Evolutionary conservation across 2,329 filamentous ascomycete species (phyloP), one percentile per base, ranked within the genome.

Genomic region (Colletotrichum musicola): DNA sequence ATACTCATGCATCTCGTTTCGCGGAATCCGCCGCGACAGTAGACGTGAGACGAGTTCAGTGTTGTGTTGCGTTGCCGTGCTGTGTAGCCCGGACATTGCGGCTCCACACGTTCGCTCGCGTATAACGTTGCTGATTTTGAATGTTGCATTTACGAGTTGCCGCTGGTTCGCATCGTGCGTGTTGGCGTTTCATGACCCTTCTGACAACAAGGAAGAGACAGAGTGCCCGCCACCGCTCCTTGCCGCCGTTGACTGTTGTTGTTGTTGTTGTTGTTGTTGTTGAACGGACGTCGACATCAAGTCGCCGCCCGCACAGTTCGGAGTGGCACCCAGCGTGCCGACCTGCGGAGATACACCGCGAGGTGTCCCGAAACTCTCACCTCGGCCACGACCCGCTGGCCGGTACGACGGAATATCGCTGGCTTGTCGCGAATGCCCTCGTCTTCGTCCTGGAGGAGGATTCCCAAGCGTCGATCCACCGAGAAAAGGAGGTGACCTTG

Each of bases 401-500:
- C 83, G 79, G 70, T 85, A 83, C 10, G 82, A 82, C 6, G 88
- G 89, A 68, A 88, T 77, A 75, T 92, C 90, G 78, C 90, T 93
- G 74, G 86, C 85, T 73, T 90, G 88, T 71, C 91, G 85, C 54
- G 86, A 88, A 75, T 92, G 90, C 54, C 86, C 87, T 71, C 86
- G 82, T 71, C 87, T 84, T 76, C 87, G 85, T 72, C 83, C 82
- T 9, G 83, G 83, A 22, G 84, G 84, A 3, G 86, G 86, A 64
- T 87, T 88, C 49, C 85, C 80, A 4, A 84, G 81, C 18, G 85
- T 84, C 68, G 85, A 82, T 57, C 84, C 71, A 59, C 74, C 62
- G 63, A 84, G 82, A 72, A 89, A 87, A 46, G 88, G 85, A 50
- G 90, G 85, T 27, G 86, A 87, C 54, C 82, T 82, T 51, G 82